phyloP scores from a whole-genome alignment of 2,329 filamentous ascomycete species.

The Epichloe uncinata region DNA sequence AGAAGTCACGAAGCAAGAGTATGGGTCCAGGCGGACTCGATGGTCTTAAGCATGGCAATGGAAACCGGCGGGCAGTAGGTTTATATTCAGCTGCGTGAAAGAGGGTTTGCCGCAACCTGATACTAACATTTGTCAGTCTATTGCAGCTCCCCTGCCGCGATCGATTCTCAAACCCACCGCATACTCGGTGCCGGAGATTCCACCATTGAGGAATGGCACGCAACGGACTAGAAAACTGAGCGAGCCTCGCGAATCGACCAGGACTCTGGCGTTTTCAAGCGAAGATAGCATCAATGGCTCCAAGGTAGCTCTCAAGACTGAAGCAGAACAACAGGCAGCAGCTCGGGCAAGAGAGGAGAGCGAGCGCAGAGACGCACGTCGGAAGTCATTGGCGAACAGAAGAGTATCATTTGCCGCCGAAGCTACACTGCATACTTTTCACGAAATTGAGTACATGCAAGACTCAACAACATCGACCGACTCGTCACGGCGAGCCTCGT shows the following conservation, averaged over 20 bases:
- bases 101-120: no score
- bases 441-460: conserved; percentile 78
- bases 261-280: conserved; percentile 7
- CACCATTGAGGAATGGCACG: conserved; percentile 39
- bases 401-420: conserved; percentile 95
- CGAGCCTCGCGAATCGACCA: conserved; percentile 5
- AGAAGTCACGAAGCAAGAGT: conserved; percentile 86
- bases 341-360: conserved; percentile 56
- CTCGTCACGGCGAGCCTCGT: conserved; percentile 60
- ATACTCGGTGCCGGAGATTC: conserved; percentile 51
- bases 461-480: conserved; percentile 76
- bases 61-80: conserved; percentile 68
- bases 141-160: conserved; percentile 40
- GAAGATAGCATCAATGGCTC: conserved; percentile 24
- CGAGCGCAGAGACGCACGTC: conserved; percentile 71
- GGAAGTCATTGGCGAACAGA: conserved; percentile 86
- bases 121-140: conserved; percentile 28
- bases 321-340: conserved; percentile 58
- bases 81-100: not conserved
- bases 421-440: conserved; percentile 93
- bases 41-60: conserved; percentile 59
- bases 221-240: not conserved
- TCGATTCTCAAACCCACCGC: conserved; percentile 77
- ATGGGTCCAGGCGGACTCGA: conserved; percentile 85
- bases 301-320: conserved; percentile 52